Percentiles rank a stretch among this genome's conserved stretches.
These are phyloP conservation scores for Claviceps africana DNA, from an alignment of 2,329 filamentous ascomycete genomes.

Conservation along the genomic window DNA sequence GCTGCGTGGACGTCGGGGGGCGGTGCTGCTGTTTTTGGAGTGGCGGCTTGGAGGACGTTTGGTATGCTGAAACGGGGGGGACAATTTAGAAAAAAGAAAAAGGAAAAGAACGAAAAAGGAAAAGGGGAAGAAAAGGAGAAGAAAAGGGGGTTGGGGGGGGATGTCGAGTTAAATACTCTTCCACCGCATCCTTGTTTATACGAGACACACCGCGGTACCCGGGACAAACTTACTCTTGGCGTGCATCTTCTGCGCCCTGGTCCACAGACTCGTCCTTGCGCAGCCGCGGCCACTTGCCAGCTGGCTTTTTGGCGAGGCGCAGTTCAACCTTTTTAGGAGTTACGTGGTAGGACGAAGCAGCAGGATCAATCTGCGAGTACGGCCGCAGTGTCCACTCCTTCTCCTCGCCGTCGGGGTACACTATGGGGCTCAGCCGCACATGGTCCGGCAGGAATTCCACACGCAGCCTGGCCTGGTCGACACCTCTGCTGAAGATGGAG, in stretches of 20 bases:
- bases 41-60: neutral
- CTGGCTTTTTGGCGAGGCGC: slow-evolving; percentile 49
- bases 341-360: slow-evolving; percentile 47
- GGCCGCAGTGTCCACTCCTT: slow-evolving; percentile 51
- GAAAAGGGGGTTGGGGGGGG: too few relatives aligned
- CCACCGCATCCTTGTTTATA: neutral
- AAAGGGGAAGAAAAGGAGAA: too few relatives aligned
- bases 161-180: neutral
- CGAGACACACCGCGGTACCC: neutral
- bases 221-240: neutral
- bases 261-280: slow-evolving; percentile 6
- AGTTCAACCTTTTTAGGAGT: slow-evolving; percentile 72
- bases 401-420: slow-evolving; percentile 35
- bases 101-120: too few relatives aligned
- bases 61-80: neutral
- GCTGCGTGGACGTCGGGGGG: neutral
- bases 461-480: slow-evolving; percentile 25
- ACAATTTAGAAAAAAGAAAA: neutral
- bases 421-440: slow-evolving; percentile 16
- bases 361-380: slow-evolving; percentile 48
- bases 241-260: neutral
- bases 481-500: slow-evolving; percentile 29
- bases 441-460: slow-evolving; percentile 19
- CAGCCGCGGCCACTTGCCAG: slow-evolving; percentile 51
- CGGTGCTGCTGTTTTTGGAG: neutral